Evolutionary conservation across 129 eudicot genomes (phyloP), one percentile per base, ranked within the genome.

Genomic region (Chrysanthemum seticuspe): DNA sequence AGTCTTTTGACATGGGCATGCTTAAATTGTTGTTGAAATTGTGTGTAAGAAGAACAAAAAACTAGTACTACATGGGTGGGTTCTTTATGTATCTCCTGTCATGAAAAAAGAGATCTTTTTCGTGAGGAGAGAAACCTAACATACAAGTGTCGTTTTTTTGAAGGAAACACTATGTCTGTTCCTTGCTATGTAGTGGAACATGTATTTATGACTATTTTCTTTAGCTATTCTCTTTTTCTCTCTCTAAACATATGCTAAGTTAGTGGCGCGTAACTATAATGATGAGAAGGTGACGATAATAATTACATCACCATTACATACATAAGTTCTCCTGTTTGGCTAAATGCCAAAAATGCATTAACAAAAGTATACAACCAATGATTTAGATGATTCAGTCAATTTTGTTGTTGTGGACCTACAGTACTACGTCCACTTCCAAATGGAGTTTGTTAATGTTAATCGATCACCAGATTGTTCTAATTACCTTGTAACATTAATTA

Each of bases 101-200:
- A 58, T 63, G 76, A 76, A 48, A 73, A 73, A 74, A 52, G 53
- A 55, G 67, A 78, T 85, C 75, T 77, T 71, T 74, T 81, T 85
- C 81, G 73, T 85, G 79, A 75, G 78, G 63, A 71, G 77, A 70
- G 67, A 83, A 83, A 75, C 78, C 72, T 65, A 80, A 68, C 70
- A 61, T 62, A 64, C 34, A 45, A 74, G 54, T 57, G 69, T 73
- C 12, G 71, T 25, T 67, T 67, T 40, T 78, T 65, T 67, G 70
- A 79, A 62, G 51, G 63, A 56, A 74, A 62, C 75, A 74, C 48
- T 50, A 11, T 10, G 65, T 68, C 50, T 11, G 50, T 80, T 55
- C 48, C 36, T 70, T 48, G 65, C 53, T 45, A 49, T 70, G 49
- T 69, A 75, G 70, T 80, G 77, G 77, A 78, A 71, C 67, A 25